Conservation (phyloP, 2,329 filamentous ascomycete species). For the Ascochyta koolunga region DNA sequence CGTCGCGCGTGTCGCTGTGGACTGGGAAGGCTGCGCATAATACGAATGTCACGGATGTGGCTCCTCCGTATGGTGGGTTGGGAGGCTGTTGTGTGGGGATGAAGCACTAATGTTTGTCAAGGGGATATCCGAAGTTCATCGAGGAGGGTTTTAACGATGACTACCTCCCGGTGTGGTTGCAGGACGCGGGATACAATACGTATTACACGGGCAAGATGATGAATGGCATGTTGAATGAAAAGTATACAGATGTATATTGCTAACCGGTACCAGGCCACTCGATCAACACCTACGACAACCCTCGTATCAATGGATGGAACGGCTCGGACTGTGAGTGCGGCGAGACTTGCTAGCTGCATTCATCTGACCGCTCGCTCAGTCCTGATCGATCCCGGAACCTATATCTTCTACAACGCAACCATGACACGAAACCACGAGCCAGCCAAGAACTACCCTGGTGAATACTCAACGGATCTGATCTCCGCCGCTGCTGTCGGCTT, state of each 20-base stretch:
- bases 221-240: conserved; percentile 50
- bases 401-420: conserved; percentile 69
- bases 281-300: conserved; percentile 65
- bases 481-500: conserved; percentile 65
- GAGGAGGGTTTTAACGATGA: conserved; percentile 68
- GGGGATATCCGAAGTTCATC: conserved; percentile 71
- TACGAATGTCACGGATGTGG: conserved; percentile 69
- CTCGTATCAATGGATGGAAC: conserved; percentile 65
- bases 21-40: conserved; percentile 72
- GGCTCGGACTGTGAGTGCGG: conserved; percentile 50
- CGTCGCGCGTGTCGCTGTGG: conserved; percentile 68
- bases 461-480: conserved; percentile 66
- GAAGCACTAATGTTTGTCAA: conserved; percentile 26
- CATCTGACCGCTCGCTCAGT: neutral
- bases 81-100: too few species aligned
- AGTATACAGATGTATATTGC: neutral
- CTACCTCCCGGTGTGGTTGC: conserved; percentile 74
- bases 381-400: conserved; percentile 70
- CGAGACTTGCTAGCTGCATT: too few species aligned
- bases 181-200: conserved; percentile 70
- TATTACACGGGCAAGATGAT: conserved; percentile 78
- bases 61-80: conserved; percentile 57
- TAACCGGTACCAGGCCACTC: conserved; percentile 54
- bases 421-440: conserved; percentile 65
- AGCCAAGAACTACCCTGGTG: conserved; percentile 61